phyloP scores from a whole-genome alignment of 495 filamentous ascomycete genomes.

The Opeltia flavorubescens region DNA sequence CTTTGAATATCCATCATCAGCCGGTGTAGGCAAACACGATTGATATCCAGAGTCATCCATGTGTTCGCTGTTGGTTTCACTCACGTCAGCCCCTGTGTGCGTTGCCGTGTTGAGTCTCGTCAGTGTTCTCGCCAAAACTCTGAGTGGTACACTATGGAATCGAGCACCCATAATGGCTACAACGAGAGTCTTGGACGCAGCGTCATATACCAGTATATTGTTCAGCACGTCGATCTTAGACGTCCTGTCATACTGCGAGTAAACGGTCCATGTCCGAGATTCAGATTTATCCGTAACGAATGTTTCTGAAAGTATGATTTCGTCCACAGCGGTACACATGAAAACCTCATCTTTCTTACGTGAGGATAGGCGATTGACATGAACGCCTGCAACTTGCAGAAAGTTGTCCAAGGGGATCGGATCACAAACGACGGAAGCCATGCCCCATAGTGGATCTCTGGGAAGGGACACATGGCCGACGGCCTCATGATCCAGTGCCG shows the following conservation, averaged over 20 bases:
- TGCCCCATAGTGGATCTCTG: not conserved
- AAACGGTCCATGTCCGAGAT: conserved; percentile 8
- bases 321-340: conserved; percentile 15
- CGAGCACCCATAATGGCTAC: conserved; percentile 19
- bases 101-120: conserved; percentile 7
- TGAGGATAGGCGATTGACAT: conserved; percentile 22
- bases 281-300: conserved; percentile 3
- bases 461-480: conserved; percentile 18
- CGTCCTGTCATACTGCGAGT: conserved; percentile 2
- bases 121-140: conserved; percentile 15
- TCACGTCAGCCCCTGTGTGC: not conserved
- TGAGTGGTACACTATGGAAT: conserved; percentile 18
- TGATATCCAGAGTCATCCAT: not conserved
- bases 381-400: conserved; percentile 27
- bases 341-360: conserved; percentile 15
- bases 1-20: conserved; percentile 1
- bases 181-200: conserved; percentile 9
- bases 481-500: conserved; percentile 17
- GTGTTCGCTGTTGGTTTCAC: not conserved
- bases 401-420: conserved; percentile 25
- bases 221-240: conserved; percentile 10
- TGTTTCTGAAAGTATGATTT: not conserved
- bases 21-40: not conserved
- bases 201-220: conserved; percentile 25
- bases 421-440: conserved; percentile 9